phyloP scores from a whole-genome alignment of 768 basidiomycete species.

The Auriscalpium microsporum region DNA sequence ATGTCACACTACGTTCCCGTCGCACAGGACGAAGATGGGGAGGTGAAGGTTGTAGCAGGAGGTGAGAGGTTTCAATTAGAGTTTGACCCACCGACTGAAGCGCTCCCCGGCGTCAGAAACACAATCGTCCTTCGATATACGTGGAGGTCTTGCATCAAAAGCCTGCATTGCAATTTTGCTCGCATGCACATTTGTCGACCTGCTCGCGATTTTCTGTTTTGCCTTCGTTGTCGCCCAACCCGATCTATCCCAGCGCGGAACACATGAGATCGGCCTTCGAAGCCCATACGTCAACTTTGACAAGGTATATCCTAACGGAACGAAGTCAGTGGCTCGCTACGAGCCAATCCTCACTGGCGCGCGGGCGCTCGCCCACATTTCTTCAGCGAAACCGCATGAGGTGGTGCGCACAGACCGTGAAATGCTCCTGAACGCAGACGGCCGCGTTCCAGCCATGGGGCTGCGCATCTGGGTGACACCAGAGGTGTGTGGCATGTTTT shows the following conservation, averaged over 20 bases:
- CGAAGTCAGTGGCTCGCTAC: not conserved
- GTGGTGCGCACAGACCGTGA: not conserved
- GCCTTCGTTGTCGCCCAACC: not conserved
- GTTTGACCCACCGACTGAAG: too few species aligned
- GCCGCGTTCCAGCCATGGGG: not conserved
- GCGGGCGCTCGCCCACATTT: not conserved
- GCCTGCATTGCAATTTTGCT: not conserved
- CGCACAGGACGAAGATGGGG: too few species aligned
- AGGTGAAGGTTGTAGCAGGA: too few species aligned
- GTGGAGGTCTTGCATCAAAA: too few species aligned
- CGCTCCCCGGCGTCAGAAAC: too few species aligned
- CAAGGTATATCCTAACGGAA: not conserved
- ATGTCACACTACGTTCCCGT: too few species aligned
- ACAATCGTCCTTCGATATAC: too few species aligned
- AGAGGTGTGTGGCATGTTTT: not conserved
- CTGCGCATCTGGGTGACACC: not conserved
- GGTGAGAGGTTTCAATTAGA: too few species aligned
- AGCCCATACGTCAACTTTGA: conserved; percentile 2
- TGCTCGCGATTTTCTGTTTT: not conserved
- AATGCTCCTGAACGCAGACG: not conserved
- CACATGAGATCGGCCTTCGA: not conserved
- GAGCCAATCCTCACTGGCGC: not conserved
- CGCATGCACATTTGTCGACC: not conserved
- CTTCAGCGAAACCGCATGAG: not conserved
- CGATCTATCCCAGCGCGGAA: not conserved